Evolutionary conservation across 2,329 filamentous ascomycete genomes (phyloP).

Genomic region (Pyricularia grisea): DNA sequence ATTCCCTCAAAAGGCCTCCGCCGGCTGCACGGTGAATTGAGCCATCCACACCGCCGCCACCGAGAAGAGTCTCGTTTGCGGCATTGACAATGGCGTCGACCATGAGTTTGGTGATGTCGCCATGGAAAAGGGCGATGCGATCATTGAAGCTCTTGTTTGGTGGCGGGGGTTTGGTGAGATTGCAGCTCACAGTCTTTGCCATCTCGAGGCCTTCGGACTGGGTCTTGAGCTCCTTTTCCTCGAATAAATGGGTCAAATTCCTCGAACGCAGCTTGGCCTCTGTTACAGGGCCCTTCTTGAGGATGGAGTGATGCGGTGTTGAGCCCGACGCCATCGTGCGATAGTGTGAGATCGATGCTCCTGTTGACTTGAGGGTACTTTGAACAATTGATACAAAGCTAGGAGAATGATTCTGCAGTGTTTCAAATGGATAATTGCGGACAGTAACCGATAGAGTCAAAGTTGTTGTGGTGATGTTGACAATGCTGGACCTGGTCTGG

Average conservation of each 20-base stretch:
- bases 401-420: not conserved
- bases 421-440: not conserved
- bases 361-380: not conserved
- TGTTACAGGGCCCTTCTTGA: not conserved
- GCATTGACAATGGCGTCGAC: slow-evolving; percentile 89
- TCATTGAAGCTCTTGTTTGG: slow-evolving; percentile 53
- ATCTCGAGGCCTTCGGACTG: not conserved
- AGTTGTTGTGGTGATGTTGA: not conserved
- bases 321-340: not conserved
- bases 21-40: slow-evolving; percentile 84
- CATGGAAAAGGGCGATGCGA: slow-evolving; percentile 59
- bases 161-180: slow-evolving; percentile 13
- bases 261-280: not conserved
- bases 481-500: not conserved
- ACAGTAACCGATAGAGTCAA: not conserved
- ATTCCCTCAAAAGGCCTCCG: slow-evolving; percentile 57
- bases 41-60: slow-evolving; percentile 85
- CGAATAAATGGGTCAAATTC: slow-evolving; percentile 48
- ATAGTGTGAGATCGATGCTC: not conserved
- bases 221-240: slow-evolving; percentile 35
- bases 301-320: not conserved
- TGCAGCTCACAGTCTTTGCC: slow-evolving; percentile 10
- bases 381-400: not conserved
- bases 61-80: slow-evolving; percentile 68
- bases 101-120: slow-evolving; percentile 72